Base-by-base conservation (phyloP, 495 filamentous ascomycete genomes). In the Margaritispora aquatica region DNA sequence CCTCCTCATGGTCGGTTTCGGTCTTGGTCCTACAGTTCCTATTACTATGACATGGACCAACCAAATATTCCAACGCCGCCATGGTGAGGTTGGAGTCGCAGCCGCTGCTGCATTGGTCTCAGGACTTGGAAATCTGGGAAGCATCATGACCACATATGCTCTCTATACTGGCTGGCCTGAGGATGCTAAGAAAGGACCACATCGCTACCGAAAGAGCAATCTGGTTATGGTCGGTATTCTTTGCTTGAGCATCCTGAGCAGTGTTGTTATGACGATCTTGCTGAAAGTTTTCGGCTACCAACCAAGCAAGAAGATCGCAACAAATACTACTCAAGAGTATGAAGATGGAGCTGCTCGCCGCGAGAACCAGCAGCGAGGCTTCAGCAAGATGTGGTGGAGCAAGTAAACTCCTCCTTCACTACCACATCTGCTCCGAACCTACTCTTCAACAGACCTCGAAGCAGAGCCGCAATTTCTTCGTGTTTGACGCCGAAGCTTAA, bases 11-110 rank as follows among this genome's bases (percentile, higher is more conserved):
- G 85, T 96, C 51, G 91, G 91, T 5, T 96, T 96, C 70, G 92
- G 91, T 2, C 84, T 96, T 5, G 91, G 91, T 5, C 92, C 91
- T 13, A 96, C 91, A 2, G 91, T 96, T 1, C 91, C 91, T 41
- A 90, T 90, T 69, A 90, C 85, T 67, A 96, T 96, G 90, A 86
- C 90, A 57, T 96, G 91, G 91, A 91, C 91, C 7, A 88, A 82
- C 59, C 89, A 95, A 70, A 88, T 95, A 59, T 96, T 96, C 77
- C 91, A 96, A 70, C 83, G 78, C 20, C 86, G 91, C 2, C 90
- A 96, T 66, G 88, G 92, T 27, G 91, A 96, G 72, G 89, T 96
- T 31, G 91, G 91, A 54, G 92, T 96, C 2, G 91, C 91, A n/a
- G 88, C 91, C 41, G 90, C 91, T 1, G 84, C 87, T 1, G 92